phyloP scores from a whole-genome alignment of 179 eudicot species.

The Kewa caespitosa region DNA sequence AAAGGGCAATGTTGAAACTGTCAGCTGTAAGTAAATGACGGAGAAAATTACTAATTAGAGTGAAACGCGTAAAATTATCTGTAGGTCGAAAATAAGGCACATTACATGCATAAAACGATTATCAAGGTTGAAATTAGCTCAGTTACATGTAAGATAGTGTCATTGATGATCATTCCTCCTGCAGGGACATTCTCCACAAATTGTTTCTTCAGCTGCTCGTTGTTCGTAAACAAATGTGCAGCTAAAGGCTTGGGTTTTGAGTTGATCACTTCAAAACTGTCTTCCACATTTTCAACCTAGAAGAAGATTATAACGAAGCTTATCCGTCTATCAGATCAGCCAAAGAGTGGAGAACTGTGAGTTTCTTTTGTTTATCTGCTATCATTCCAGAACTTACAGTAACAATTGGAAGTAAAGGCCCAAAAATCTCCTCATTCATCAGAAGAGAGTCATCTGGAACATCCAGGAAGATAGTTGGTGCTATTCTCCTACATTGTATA shows the following conservation, averaged over 20 bases:
- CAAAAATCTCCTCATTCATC: conserved; percentile 93
- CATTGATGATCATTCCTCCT: conserved; percentile 80
- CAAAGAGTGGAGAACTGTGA: neutral
- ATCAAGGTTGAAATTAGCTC: neutral
- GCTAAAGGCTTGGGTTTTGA: conserved; percentile 88
- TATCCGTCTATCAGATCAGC: neutral
- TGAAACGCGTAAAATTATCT: neutral
- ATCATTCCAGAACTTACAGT: conserved; percentile 52
- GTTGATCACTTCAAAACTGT: conserved; percentile 56
- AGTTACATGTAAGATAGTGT: conserved; percentile 68
- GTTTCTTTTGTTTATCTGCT: too few species aligned
- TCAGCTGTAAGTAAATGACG: conserved; percentile 46
- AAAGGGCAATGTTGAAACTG: conserved; percentile 63
- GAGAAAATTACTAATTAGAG: neutral
- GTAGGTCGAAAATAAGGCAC: neutral
- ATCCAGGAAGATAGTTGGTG: conserved; percentile 84
- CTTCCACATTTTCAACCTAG: conserved; percentile 70
- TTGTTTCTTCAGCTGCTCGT: conserved; percentile 55
- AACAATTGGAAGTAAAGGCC: conserved; percentile 90
- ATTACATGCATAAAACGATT: neutral
- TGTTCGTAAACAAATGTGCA: conserved; percentile 82
- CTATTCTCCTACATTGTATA: conserved; percentile 51
- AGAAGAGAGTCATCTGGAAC: conserved; percentile 63
- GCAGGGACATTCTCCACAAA: conserved; percentile 63
- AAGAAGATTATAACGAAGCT: neutral